Percentiles rank a stretch among this genome's conserved stretches.
Evolutionary conservation across 2,329 filamentous ascomycete genomes (phyloP).

Genomic region (Amesomyces nigricolor): DNA sequence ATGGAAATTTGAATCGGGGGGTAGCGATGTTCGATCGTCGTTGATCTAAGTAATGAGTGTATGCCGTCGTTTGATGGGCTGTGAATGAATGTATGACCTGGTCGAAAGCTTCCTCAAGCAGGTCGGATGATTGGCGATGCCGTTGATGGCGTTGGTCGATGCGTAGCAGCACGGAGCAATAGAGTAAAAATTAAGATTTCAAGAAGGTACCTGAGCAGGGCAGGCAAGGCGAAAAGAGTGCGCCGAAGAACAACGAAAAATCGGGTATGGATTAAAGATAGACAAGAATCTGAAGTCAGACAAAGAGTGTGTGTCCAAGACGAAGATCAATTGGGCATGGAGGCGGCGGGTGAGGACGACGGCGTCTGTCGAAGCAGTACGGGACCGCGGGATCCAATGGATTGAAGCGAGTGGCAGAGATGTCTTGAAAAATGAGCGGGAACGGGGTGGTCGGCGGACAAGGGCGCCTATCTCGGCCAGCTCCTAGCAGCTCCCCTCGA

Average conservation of each 20-base stretch:
- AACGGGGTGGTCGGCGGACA: conserved; percentile 5
- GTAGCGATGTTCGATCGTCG: background rate
- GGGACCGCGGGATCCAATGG: conserved; percentile 12
- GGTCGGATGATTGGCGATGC: background rate
- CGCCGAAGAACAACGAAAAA: conserved; percentile 19
- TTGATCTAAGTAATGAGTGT: conserved; percentile 2
- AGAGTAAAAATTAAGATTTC: conserved; percentile 12
- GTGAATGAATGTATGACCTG: no score
- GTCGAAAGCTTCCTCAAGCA: no score
- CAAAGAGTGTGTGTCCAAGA: conserved; percentile 16
- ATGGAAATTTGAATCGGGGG: background rate
- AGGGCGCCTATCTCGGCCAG: conserved; percentile 14
- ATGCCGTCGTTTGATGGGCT: background rate
- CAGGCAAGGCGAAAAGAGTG: conserved; percentile 17
- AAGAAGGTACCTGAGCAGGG: conserved; percentile 6
- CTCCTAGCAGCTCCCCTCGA: conserved; percentile 6
- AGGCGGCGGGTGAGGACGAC: conserved; percentile 10
- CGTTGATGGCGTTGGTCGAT: conserved; percentile 1
- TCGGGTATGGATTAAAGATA: conserved; percentile 23
- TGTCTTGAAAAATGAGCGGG: conserved; percentile 11
- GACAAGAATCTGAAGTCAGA: conserved; percentile 12
- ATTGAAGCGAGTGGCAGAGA: conserved; percentile 10
- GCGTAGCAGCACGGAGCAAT: conserved; percentile 6
- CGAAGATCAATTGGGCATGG: conserved; percentile 22
- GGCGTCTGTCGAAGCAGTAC: conserved; percentile 17